Base-by-base conservation (phyloP, 495 filamentous ascomycete species). In the Xylaria grammica region DNA sequence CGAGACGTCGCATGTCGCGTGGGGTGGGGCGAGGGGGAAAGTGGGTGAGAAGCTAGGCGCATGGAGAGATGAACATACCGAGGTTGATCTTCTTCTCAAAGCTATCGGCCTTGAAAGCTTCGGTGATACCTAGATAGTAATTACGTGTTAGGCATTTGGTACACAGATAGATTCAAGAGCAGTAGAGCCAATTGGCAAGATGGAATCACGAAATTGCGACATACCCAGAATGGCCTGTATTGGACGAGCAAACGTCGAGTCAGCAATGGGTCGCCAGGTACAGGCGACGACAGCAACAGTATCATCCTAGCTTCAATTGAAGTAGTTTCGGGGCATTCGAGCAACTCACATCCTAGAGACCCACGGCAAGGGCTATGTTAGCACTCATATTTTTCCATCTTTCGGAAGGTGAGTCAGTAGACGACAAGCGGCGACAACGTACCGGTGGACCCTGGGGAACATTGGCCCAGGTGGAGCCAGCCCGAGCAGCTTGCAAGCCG, bases 21-120 rank as follows among this genome's bases (percentile, higher is more conserved):
- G 36, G 20, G 27, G 15, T 19, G 2, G 27, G 36, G 48, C 15
- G 30, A 2, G 24, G 24, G 0, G 44, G 52, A 2, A 29, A 20
- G n/a, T n/a, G n/a, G n/a, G n/a, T n/a, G n/a, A n/a, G n/a, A n/a
- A n/a, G n/a, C n/a, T 7, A 17, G 20, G n/a, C 2, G 26, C 20
- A 10, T 2, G 11, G 75, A 79, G 55, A 81, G 53, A 59, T 11
- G 45, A 9, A 38, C 77, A 82, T 86, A 89, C 93, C 94, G 59
- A 99, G 85, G 82, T 97, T 98, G 84, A 98, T 97, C 88, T 99
- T 99, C 79, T 94, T 85, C 58, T 87, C 79, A 79, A 95, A 92
- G 66, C 79, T 84, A 74, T 99, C 94, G 73, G 94, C 92, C 86
- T 98, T 99, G 90, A 95, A 99, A 54, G 95, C 95, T 82, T 99